Percentiles rank a stretch among this genome's conserved stretches.
Conservation (phyloP, 495 filamentous ascomycete genomes). For the Parathielavia appendiculata region DNA sequence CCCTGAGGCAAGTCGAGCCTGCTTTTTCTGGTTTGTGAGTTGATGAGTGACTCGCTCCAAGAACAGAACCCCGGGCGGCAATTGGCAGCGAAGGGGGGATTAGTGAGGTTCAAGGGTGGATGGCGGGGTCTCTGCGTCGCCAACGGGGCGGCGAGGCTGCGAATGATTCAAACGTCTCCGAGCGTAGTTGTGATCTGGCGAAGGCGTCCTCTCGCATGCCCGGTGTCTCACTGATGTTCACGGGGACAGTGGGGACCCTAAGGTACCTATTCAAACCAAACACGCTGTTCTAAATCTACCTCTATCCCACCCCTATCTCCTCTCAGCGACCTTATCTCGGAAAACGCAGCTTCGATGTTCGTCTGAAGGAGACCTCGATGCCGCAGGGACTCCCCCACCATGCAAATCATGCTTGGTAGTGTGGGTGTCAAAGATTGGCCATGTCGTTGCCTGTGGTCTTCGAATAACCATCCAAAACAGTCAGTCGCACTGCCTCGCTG, state of each 20-base stretch:
- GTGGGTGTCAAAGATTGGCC: slow-evolving; percentile 7
- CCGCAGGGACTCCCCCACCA: neutral
- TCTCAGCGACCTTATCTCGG: neutral
- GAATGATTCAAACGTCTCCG: too few relatives aligned
- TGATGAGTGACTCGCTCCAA: too few relatives aligned
- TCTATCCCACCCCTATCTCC: neutral
- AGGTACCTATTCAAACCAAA: neutral
- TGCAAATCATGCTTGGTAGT: neutral
- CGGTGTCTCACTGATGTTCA: neutral
- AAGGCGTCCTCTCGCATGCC: too few relatives aligned
- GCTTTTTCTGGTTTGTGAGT: too few relatives aligned
- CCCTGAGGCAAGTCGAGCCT: too few relatives aligned
- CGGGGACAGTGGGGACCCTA: neutral
- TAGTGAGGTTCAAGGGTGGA: too few relatives aligned
- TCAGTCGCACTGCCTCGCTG: slow-evolving; percentile 10
- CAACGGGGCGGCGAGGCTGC: too few relatives aligned
- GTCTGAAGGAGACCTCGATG: too few relatives aligned
- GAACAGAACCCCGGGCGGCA: too few relatives aligned
- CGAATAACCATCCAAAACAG: neutral
- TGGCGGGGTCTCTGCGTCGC: too few relatives aligned
- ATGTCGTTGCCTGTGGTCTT: neutral
- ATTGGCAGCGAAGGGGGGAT: too few relatives aligned
- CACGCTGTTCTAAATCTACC: slow-evolving; percentile 12
- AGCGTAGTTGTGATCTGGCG: too few relatives aligned
- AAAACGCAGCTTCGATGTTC: neutral